Percentiles rank a stretch among this genome's conserved stretches.
phyloP scores from a whole-genome alignment of 805 yeast genomes.

The Kazachstania africana region DNA sequence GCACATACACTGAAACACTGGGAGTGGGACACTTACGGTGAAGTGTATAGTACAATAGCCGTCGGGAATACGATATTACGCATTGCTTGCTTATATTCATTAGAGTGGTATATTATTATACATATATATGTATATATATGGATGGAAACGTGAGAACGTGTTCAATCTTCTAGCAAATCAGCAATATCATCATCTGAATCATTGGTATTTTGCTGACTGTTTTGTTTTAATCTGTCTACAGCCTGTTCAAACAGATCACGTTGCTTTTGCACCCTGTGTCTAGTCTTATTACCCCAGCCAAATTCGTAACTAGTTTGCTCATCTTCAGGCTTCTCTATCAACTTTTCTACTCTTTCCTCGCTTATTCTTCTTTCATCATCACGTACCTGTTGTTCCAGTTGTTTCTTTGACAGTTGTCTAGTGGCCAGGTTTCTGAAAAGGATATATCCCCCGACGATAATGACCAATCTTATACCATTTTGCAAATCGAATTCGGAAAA shows the following conservation, averaged over 20 bases:
- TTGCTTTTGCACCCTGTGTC: conserved; percentile 45
- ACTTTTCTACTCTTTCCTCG: conserved; percentile 27
- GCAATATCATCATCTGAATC: conserved; percentile 59
- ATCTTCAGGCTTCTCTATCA: conserved; percentile 27
- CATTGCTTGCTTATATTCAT: too few species aligned
- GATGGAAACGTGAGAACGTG: too few species aligned
- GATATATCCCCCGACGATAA: conserved; percentile 52
- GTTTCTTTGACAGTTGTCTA: conserved; percentile 45
- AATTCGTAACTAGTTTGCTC: conserved; percentile 27
- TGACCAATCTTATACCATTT: conserved; percentile 23
- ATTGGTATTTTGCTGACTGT: conserved; percentile 34
- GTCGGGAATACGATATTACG: too few species aligned
- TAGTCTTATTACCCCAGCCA: conserved; percentile 76
- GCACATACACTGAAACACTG: too few species aligned
- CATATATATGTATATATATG: too few species aligned
- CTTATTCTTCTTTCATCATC: conserved; percentile 16
- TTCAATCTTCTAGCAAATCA: conserved; percentile 52
- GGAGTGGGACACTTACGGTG: too few species aligned
- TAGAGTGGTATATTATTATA: too few species aligned
- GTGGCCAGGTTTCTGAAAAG: conserved; percentile 45
- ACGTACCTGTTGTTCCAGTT: conserved; percentile 39
- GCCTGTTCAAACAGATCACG: conserved; percentile 41
- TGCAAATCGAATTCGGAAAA: conserved; percentile 5
- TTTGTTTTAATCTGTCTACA: conserved; percentile 28
- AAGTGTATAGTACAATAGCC: too few species aligned